phyloP scores from a whole-genome alignment of 2,329 filamentous ascomycete species.

The Colletotrichum phormii region DNA sequence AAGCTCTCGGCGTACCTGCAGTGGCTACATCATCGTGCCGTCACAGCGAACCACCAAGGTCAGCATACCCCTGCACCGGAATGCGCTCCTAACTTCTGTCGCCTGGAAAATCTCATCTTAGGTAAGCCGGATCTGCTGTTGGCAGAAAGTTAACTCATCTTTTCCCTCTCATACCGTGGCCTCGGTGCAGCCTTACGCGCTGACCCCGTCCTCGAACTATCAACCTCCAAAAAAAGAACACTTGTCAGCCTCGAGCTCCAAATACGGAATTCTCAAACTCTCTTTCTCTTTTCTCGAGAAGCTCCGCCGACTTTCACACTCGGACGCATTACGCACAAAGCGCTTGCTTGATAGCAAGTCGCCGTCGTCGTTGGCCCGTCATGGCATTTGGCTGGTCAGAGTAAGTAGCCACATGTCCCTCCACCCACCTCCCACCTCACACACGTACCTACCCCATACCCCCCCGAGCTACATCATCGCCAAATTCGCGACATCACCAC shows the following conservation, averaged over 20 bases:
- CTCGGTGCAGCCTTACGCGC: conserved; percentile 19
- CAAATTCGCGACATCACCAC: not conserved
- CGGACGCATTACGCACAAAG: not conserved
- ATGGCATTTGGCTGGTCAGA: conserved; percentile 41
- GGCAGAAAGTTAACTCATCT: conserved; percentile 27
- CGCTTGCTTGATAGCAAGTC: not conserved
- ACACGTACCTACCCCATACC: not conserved
- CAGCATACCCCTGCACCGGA: conserved; percentile 25
- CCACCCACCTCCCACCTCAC: too few species aligned
- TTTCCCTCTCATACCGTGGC: conserved; percentile 5
- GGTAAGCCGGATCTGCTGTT: conserved; percentile 27
- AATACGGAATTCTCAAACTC: not conserved
- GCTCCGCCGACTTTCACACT: not conserved
- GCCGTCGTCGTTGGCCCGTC: conserved; percentile 20
- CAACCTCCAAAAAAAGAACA: not conserved
- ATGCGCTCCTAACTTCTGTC: conserved; percentile 27
- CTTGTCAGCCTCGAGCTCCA: conserved; percentile 17
- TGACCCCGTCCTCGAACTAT: not conserved
- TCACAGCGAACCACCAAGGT: conserved; percentile 2
- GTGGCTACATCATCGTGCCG: conserved; percentile 36
- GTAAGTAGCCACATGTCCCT: conserved; percentile 24
- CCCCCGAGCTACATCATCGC: not conserved
- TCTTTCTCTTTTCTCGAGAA: not conserved
- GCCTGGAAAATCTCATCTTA: conserved; percentile 21
- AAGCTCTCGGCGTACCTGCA: conserved; percentile 32